Conservation (phyloP, 2,329 filamentous ascomycete species). For the Rutstroemia sp. region DNA sequence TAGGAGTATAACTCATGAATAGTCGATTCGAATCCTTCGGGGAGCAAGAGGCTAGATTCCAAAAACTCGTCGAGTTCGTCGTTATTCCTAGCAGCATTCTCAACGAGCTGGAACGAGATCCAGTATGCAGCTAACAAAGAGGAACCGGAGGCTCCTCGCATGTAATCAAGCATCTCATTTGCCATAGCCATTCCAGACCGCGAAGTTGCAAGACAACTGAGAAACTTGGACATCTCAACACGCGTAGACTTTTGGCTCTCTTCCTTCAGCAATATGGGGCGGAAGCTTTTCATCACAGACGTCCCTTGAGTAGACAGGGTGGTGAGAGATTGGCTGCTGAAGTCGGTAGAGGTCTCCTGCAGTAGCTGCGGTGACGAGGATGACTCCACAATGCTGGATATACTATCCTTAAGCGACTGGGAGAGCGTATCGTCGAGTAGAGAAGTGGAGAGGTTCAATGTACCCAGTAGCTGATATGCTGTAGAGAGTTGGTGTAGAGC, state of each 20-base stretch:
- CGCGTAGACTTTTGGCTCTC: constrained; percentile 60
- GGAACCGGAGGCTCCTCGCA: constrained; percentile 50
- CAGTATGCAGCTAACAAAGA: constrained; percentile 67
- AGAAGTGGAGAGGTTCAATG: constrained; percentile 55
- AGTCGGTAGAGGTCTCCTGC: constrained; percentile 25
- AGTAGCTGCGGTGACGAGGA: constrained; percentile 13
- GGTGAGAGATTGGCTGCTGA: constrained; percentile 26
- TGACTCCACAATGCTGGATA: constrained; percentile 36
- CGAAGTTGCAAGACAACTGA: constrained; percentile 47
- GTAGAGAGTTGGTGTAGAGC: constrained; percentile 71
- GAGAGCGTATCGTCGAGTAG: constrained; percentile 62
- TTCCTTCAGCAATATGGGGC: constrained; percentile 53
- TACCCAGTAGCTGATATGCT: constrained; percentile 58
- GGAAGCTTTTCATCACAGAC: constrained; percentile 36
- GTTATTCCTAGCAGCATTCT: constrained; percentile 44
- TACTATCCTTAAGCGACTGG: constrained; percentile 65
- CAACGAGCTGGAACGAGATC: constrained; percentile 68
- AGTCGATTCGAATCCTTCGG: constrained; percentile 37
- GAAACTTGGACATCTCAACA: constrained; percentile 49
- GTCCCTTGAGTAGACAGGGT: constrained; percentile 19
- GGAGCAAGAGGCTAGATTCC: constrained; percentile 39
- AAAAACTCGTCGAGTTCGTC: constrained; percentile 60
- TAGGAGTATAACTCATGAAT: constrained; percentile 56
- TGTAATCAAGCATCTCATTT: constrained; percentile 55
- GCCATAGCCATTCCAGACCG: constrained; percentile 55